Evolutionary conservation across 1,284 basidiomycete species (phyloP).

Genomic region (Heterobasidion occidentale): DNA sequence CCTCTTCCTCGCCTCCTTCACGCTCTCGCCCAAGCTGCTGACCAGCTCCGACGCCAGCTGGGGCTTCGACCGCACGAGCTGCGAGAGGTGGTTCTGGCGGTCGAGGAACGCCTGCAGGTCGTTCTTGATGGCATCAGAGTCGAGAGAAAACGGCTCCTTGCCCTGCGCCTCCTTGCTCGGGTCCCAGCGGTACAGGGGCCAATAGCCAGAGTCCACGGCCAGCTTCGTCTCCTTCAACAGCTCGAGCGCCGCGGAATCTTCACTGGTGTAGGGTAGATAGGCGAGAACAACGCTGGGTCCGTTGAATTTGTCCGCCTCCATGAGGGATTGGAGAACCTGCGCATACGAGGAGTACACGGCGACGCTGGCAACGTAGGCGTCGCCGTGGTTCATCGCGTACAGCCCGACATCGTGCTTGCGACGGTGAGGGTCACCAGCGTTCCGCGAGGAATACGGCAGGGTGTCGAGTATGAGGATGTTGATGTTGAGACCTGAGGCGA

Average conservation of each 20-base stretch:
- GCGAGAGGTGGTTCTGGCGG: conserved; percentile 92
- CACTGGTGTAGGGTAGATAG: conserved; percentile 84
- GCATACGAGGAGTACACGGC: conserved; percentile 95
- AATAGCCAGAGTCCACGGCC: conserved; percentile 94
- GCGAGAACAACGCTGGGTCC: conserved; percentile 93
- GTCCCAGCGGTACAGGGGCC: conserved; percentile 99
- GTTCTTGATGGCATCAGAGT: conserved; percentile 91
- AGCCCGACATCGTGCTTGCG: conserved; percentile 91
- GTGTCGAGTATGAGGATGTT: conserved; percentile 97
- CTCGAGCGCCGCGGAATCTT: conserved; percentile 77
- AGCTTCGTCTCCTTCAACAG: conserved; percentile 96
- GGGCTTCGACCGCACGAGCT: conserved; percentile 79
- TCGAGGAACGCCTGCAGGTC: conserved; percentile 95
- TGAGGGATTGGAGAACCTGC: conserved; percentile 88
- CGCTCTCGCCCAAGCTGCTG: conserved; percentile 74
- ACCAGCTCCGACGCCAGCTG: conserved; percentile 82
- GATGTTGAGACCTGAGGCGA: conserved; percentile 85
- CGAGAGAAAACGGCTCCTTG: conserved; percentile 85
- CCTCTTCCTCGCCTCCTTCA: conserved; percentile 79
- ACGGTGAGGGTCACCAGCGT: conserved; percentile 60
- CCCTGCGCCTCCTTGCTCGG: conserved; percentile 72
- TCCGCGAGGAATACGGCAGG: conserved; percentile 76
- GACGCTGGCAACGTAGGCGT: conserved; percentile 92
- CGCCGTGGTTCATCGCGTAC: conserved; percentile 98
- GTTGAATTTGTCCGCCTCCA: conserved; percentile 86